Base-by-base conservation (phyloP, 1,284 basidiomycete species). In the Stygiomarasmius scandens region DNA sequence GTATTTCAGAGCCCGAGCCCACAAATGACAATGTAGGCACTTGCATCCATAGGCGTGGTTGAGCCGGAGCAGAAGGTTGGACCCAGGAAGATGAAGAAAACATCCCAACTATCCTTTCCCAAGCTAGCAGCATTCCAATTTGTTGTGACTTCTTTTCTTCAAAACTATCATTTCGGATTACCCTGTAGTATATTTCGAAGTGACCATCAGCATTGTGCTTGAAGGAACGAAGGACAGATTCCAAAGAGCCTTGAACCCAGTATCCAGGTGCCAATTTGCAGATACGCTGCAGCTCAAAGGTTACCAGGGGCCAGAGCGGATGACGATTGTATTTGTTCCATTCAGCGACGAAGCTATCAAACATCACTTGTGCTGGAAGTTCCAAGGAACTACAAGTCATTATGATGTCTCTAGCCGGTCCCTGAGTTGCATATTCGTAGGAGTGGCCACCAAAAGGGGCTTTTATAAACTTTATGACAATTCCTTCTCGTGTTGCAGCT, bases 1-100 rank as follows among this genome's bases (percentile, higher is more conserved):
- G 52, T n/a, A 54, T 47, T 16, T 54, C 52, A 3, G 41, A 27
- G 10, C 52, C 52, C n/a, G 52, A 54, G 41, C 52, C 52, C 16
- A 54, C 52, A 24, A 54, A 54, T 11, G 41, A 45, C 32, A 54
- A 20, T 9, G 52, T 47, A 4, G 24, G 10, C 11, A 54, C 29
- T 20, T 27, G 19, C 41, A 34, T 25, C 23, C 20, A 54, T n/a
- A 12, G 23, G 9, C 9, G 3, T 4, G 8, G 12, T 9, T 47
- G 22, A 2, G 3, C 16, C 11, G 38, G 41, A 52, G 5, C 12
- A 27, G n/a, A 19, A 14, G 52, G 52, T 11, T 8, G 3, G 27
- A 54, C 47, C 52, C 52, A 54, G 43, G 46, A 14, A 4, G 38
- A 22, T 20, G 52, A 43, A 20, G 52, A 4, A 4, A 16, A 6